phyloP scores from a whole-genome alignment of 306 rosid genomes.

The Begonia fuchsioides region DNA sequence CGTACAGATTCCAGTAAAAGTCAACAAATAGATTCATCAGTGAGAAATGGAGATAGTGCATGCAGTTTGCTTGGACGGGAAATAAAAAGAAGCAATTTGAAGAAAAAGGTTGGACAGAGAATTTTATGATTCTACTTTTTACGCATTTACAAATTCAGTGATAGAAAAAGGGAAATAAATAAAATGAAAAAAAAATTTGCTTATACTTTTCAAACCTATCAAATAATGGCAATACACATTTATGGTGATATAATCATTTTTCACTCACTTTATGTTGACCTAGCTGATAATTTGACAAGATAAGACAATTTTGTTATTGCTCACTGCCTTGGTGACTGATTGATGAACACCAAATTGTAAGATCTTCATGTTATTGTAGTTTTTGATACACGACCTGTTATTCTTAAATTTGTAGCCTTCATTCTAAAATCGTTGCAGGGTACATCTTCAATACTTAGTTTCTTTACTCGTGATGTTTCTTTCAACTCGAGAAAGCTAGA shows the following conservation, averaged over 20 bases:
- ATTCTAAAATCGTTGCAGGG: conserved; percentile 23
- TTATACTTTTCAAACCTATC: not conserved
- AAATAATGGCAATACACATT: too few relatives aligned
- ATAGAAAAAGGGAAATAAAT: not conserved
- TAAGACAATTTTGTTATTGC: not conserved
- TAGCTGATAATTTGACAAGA: not conserved
- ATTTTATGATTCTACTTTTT: not conserved
- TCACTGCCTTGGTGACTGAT: not conserved
- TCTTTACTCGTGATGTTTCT: conserved; percentile 34
- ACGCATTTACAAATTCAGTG: not conserved
- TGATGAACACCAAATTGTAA: not conserved
- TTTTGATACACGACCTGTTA: not conserved
- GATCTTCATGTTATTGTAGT: not conserved
- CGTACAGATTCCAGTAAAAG: conserved; percentile 6
- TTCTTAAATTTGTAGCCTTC: conserved; percentile 1
- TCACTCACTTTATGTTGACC: not conserved
- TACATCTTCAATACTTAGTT: conserved; percentile 41
- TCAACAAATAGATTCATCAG: conserved; percentile 14
- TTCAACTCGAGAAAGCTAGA: conserved; percentile 31
- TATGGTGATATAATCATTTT: too few relatives aligned
- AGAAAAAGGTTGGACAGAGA: conserved; percentile 30
- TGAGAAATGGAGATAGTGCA: conserved; percentile 9
- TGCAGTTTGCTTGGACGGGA: conserved; percentile 24
- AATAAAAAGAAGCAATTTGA: conserved; percentile 29
- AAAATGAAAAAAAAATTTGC: too few relatives aligned